Evolutionary conservation across 2,329 filamentous ascomycete genomes (phyloP), one percentile per base, ranked within the genome.

Genomic region (Aschersonia sp.): DNA sequence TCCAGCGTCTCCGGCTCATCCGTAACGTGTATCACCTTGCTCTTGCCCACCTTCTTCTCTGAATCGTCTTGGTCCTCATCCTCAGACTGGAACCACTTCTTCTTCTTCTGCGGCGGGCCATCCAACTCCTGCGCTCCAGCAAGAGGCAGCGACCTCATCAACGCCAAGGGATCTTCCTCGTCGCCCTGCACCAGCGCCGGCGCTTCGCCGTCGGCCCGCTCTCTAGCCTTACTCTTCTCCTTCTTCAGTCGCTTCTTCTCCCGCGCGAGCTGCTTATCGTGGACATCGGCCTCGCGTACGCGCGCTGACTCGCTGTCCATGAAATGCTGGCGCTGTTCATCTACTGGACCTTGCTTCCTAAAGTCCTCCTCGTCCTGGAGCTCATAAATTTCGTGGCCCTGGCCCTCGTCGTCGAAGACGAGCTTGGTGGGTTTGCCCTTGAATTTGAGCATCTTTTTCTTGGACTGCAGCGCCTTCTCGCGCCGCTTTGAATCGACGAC

Each of bases 401-500:
- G 82, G 55, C 89, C 91, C 32, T 96, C 88, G 45, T 95, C 89
- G 66, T 97, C 91, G 62, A 91, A 98, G 4, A 96, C 75, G 5
- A 96, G 70, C 62, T 92, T 94, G 41, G 78, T 82, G 9, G 87
- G 85, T 60, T 84, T 85, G 59, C 88, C 86, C 71, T 89, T 94
- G 71, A 87, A 85, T 62, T 94, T 92, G 60, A 88, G 76, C 54
- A 96, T 77, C 65, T 94, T 85, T 74, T 95, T 95, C 74, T 96
- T 97, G 28, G 86, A 94, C 59, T 84, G 84, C 54, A 97, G 77
- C n/a, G 95, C 77, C 69, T 96, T 97, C 67, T 95, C 91, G 55
- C 89, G 83, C 30, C 92, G 87, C 65, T 97, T 94, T 9, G 89
- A 95, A 69, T 98, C 92, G 52, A 98, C 80, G 28, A 95, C 70